Conservation (phyloP, 148 eudicot genomes). For the Linanthus parryae region DNA sequence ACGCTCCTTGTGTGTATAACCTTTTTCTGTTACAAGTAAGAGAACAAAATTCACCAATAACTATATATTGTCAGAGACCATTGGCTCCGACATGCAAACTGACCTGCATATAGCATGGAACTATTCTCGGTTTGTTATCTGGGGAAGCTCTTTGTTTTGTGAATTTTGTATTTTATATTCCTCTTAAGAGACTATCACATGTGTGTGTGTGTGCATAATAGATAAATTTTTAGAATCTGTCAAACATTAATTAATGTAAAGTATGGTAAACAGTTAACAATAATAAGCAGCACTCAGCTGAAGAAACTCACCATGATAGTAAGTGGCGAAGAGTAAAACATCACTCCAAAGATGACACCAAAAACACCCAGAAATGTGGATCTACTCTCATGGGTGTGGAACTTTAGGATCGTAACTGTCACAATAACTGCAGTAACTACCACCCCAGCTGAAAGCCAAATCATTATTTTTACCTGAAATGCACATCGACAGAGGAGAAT, state of each 20-base stretch:
- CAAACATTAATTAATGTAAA: neutral
- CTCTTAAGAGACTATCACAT: no score
- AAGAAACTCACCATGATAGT: constrained; percentile 16
- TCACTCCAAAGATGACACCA: constrained; percentile 16
- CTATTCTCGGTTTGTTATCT: no score
- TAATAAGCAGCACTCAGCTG: neutral
- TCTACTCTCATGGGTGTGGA: constrained; percentile 12
- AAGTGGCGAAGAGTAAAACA: constrained; percentile 23
- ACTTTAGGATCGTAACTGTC: neutral
- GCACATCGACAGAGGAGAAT: no score
- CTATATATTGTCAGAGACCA: no score
- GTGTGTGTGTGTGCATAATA: no score
- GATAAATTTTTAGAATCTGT: neutral
- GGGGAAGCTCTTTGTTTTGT: no score
- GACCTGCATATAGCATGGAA: no score
- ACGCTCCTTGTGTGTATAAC: constrained; percentile 34
- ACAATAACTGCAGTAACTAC: constrained; percentile 5
- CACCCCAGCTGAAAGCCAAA: constrained; percentile 7
- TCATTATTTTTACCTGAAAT: no score
- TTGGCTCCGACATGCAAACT: no score
- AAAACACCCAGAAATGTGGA: constrained; percentile 22
- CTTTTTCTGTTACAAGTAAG: constrained; percentile 7
- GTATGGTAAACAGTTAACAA: neutral
- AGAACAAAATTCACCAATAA: neutral
- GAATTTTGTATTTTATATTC: no score